A percentile compares a stretch with the other conserved stretches of the same genome.
Evolutionary conservation across 78 protist species (phyloP).

Genomic region (Tieghemostelium lacteum): DNA sequence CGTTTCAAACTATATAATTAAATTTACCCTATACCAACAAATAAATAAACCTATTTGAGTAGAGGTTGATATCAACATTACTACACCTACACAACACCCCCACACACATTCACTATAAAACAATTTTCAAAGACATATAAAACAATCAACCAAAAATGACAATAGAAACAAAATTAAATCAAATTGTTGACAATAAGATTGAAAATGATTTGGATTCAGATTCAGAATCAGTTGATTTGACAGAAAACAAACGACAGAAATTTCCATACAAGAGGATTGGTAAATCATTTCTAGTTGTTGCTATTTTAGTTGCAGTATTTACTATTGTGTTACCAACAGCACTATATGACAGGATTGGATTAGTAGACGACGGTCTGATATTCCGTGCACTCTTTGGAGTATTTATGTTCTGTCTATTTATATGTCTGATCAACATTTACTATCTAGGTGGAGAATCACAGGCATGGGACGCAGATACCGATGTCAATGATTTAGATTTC

Average conservation of each 20-base stretch:
- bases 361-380: slow-evolving; percentile 9
- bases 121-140: no score
- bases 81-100: no score
- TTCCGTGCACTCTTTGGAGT: slow-evolving; percentile 24
- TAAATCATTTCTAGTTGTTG: slow-evolving; percentile 7
- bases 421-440: slow-evolving; percentile 34
- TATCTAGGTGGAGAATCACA: slow-evolving; percentile 21
- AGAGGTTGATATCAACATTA: no score
- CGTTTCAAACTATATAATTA: no score
- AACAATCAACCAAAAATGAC: no score
- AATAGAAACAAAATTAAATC: no score
- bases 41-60: no score
- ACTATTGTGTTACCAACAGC: slow-evolving; percentile 15
- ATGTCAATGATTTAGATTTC: slow-evolving; percentile 23
- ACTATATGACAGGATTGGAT: background rate
- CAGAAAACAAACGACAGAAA: background rate
- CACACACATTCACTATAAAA: no score
- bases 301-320: slow-evolving; percentile 7
- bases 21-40: no score
- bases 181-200: slow-evolving; percentile 39
- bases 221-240: slow-evolving; percentile 15
- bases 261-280: slow-evolving; percentile 13
- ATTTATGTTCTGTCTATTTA: slow-evolving; percentile 50
- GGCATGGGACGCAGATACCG: slow-evolving; percentile 64
- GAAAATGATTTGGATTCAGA: slow-evolving; percentile 25